Conservation (phyloP, 2,329 filamentous ascomycete genomes). For the Xylariaceae sp. region DNA sequence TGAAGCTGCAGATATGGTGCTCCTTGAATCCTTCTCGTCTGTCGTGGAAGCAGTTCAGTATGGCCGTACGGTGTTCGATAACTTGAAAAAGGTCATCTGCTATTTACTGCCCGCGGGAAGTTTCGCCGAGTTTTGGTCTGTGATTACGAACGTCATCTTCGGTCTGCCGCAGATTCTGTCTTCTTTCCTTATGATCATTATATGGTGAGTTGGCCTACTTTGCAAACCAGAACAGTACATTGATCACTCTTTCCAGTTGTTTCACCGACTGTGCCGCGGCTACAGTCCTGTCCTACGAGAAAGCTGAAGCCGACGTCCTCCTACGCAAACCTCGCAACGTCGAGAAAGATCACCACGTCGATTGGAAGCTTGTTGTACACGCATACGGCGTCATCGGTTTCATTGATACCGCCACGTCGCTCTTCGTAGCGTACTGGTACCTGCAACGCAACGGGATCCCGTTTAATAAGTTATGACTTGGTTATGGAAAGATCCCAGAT, state of each 20-base stretch:
- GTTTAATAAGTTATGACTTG: conserved; percentile 66
- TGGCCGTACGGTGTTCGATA: conserved; percentile 75
- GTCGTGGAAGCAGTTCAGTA: conserved; percentile 71
- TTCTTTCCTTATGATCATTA: conserved; percentile 70
- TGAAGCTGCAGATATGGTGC: conserved; percentile 76
- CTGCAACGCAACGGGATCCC: conserved; percentile 60
- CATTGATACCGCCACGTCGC: conserved; percentile 57
- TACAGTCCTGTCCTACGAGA: conserved; percentile 72
- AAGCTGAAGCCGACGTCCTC: conserved; percentile 73
- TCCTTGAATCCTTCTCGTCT: conserved; percentile 71
- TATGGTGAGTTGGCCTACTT: conserved; percentile 45
- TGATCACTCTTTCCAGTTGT: conserved; percentile 43
- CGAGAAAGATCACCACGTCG: conserved; percentile 68
- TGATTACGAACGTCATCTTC: conserved; percentile 70
- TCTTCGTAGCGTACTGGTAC: conserved; percentile 67
- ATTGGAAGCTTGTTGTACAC: conserved; percentile 70
- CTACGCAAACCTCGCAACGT: conserved; percentile 65
- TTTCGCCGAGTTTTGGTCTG: conserved; percentile 75
- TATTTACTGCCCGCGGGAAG: conserved; percentile 71
- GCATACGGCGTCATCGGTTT: conserved; percentile 71
- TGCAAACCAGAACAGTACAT: too few relatives aligned
- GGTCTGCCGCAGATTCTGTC: conserved; percentile 71
- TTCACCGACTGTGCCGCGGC: conserved; percentile 76
- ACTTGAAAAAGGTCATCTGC: conserved; percentile 73
- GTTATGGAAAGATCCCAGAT: conserved; percentile 55